Evolutionary conservation across 257 asterid species (phyloP).

Genomic region (Lycium ferocissimum): DNA sequence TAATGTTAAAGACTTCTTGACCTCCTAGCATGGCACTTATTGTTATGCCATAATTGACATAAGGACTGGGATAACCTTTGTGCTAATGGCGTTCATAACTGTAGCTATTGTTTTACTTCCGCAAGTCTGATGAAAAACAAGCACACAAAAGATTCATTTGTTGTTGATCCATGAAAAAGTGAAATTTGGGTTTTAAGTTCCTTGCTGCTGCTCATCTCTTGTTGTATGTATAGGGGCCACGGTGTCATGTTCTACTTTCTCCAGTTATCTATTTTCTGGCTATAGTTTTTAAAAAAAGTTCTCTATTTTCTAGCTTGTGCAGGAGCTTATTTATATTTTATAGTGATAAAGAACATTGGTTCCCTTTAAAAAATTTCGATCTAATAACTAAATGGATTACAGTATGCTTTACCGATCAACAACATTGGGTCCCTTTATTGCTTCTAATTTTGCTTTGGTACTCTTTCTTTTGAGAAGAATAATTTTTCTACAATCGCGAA

Average conservation of each 20-base stretch:
- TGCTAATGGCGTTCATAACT: not conserved
- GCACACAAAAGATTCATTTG: not conserved
- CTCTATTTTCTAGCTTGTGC: slow-evolving; percentile 3
- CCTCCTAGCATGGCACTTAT: slow-evolving; percentile 23
- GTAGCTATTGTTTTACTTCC: not conserved
- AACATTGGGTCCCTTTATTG: slow-evolving; percentile 6
- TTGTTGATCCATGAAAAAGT: not conserved
- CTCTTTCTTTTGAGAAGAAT: not conserved
- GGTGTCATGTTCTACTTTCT: not conserved
- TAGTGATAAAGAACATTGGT: not conserved
- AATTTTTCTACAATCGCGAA: not conserved
- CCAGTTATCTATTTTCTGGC: slow-evolving; percentile 14
- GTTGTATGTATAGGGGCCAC: not conserved
- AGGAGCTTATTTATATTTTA: slow-evolving; percentile 16
- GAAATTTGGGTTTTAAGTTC: slow-evolving; percentile 26
- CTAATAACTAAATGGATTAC: not conserved
- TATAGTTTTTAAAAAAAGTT: not conserved
- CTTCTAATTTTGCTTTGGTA: not conserved
- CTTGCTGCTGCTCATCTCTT: not conserved
- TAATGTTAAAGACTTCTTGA: not conserved
- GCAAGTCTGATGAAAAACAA: not conserved
- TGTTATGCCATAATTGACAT: not conserved
- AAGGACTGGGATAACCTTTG: not conserved
- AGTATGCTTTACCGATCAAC: not conserved
- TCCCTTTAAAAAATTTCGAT: not conserved